phyloP scores from a whole-genome alignment of 73 alveolate genomes.

The Loxodes magnus region DNA sequence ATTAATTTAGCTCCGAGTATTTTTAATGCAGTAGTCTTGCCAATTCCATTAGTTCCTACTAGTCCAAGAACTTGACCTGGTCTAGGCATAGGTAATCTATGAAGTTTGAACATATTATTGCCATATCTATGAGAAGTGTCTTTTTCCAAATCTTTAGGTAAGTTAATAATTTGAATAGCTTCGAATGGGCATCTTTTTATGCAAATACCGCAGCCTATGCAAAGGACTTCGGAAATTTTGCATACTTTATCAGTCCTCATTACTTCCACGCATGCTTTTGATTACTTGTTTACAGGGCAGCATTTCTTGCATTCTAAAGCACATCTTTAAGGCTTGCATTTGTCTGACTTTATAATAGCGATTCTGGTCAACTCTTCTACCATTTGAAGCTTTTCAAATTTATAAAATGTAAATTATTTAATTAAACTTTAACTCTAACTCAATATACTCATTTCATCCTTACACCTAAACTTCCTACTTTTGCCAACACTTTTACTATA shows the following conservation, averaged over 20 bases:
- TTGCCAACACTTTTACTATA: no score
- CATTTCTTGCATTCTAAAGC: constrained; percentile 90
- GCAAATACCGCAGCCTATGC: constrained; percentile 99
- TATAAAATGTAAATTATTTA: no score
- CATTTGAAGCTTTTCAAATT: no score
- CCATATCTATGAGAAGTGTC: constrained; percentile 96
- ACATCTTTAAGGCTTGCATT: constrained; percentile 98
- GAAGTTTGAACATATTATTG: constrained; percentile 91
- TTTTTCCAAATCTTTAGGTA: constrained; percentile 88
- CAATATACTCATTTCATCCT: no score
- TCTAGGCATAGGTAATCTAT: constrained; percentile 95
- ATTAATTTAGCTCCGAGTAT: constrained; percentile 86
- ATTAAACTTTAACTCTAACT: no score
- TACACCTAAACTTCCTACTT: no score
- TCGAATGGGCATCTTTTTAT: constrained; percentile 97
- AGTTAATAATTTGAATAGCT: constrained; percentile 90
- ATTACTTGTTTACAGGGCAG: constrained; percentile 95
- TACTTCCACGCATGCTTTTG: constrained; percentile 86
- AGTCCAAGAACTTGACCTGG: constrained; percentile 95
- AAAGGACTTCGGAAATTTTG: constrained; percentile 73
- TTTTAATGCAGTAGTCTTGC: constrained; percentile 94
- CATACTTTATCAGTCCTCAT: constrained; percentile 33
- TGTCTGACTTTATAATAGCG: constrained; percentile 95
- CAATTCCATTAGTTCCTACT: constrained; percentile 98
- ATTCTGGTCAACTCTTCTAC: constrained; percentile 83